Conservation (phyloP, 345 rosid species). For the Trapa incisa region DNA sequence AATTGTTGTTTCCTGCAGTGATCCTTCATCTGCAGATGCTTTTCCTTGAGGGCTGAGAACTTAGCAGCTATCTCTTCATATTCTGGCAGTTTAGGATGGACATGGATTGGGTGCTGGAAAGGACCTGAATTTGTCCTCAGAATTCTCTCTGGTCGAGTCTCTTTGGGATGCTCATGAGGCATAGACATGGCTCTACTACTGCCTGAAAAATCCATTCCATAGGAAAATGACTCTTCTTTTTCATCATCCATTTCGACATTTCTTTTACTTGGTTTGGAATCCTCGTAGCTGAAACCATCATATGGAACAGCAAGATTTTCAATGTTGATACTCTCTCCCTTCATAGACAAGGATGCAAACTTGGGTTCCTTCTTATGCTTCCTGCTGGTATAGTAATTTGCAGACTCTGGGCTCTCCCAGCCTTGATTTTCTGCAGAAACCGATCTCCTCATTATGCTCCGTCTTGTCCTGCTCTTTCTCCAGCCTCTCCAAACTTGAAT, state of each 20-base stretch:
- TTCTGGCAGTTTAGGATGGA: constrained; percentile 86
- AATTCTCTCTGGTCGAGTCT: constrained; percentile 4
- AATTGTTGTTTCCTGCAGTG: neutral
- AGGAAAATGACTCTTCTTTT: neutral
- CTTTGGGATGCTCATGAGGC: constrained; percentile 27
- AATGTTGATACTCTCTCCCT: constrained; percentile 14
- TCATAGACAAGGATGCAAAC: neutral
- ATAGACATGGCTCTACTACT: constrained; percentile 25
- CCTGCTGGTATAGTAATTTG: constrained; percentile 24
- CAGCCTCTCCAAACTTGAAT: constrained; percentile 11
- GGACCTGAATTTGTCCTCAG: constrained; percentile 32
- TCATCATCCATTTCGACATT: neutral
- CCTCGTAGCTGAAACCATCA: constrained; percentile 10
- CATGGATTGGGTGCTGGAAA: constrained; percentile 31
- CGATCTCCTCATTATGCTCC: constrained; percentile 21
- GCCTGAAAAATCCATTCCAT: neutral
- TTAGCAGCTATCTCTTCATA: constrained; percentile 61
- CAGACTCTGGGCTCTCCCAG: constrained; percentile 19
- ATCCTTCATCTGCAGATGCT: constrained; percentile 16
- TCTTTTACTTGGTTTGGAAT: constrained; percentile 6
- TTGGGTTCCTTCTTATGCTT: constrained; percentile 4
- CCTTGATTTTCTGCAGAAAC: constrained; percentile 17
- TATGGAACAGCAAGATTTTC: constrained; percentile 11
- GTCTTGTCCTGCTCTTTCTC: constrained; percentile 9
- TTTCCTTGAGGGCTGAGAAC: constrained; percentile 49